phyloP scores from a whole-genome alignment of 1,139 yeast genomes.

The Yamadazyma mexicana region DNA sequence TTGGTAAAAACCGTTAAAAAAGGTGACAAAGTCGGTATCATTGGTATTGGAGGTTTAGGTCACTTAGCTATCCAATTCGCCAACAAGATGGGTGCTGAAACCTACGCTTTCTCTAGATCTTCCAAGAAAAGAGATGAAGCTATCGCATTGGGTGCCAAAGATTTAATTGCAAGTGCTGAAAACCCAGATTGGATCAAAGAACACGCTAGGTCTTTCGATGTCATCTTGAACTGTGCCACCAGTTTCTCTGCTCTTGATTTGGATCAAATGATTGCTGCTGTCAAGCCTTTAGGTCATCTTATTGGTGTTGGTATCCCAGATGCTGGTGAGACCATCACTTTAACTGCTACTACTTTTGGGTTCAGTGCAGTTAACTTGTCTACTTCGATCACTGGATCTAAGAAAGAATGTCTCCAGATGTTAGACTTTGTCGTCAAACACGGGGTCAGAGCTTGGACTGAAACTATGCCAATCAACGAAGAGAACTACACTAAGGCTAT shows the following conservation, averaged over 20 bases:
- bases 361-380: slow-evolving; percentile 32
- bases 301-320: slow-evolving; percentile 57
- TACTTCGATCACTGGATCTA: slow-evolving; percentile 38
- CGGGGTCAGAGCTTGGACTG: slow-evolving; percentile 43
- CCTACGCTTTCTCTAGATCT: slow-evolving; percentile 40
- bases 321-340: slow-evolving; percentile 21
- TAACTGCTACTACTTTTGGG: slow-evolving; percentile 29
- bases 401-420: slow-evolving; percentile 37
- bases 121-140: slow-evolving; percentile 38
- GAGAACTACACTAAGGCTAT: slow-evolving; percentile 29
- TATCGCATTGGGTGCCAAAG: slow-evolving; percentile 34
- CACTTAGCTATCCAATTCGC: slow-evolving; percentile 45
- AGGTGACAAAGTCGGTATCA: slow-evolving; percentile 41
- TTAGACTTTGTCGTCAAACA: slow-evolving; percentile 41
- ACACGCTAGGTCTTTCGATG: slow-evolving; percentile 40
- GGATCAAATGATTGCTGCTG: slow-evolving; percentile 28
- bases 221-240: slow-evolving; percentile 50
- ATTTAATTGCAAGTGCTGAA: slow-evolving; percentile 40
- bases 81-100: slow-evolving; percentile 42
- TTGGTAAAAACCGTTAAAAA: slow-evolving; percentile 32
- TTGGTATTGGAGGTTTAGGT: slow-evolving; percentile 50
- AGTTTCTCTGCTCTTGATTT: slow-evolving; percentile 37
- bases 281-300: slow-evolving; percentile 44
- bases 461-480: slow-evolving; percentile 39
- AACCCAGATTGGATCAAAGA: slow-evolving; percentile 33